Evolutionary conservation across 176 grass and related monocot species (phyloP).

Genomic region (Ensete glaucum): DNA sequence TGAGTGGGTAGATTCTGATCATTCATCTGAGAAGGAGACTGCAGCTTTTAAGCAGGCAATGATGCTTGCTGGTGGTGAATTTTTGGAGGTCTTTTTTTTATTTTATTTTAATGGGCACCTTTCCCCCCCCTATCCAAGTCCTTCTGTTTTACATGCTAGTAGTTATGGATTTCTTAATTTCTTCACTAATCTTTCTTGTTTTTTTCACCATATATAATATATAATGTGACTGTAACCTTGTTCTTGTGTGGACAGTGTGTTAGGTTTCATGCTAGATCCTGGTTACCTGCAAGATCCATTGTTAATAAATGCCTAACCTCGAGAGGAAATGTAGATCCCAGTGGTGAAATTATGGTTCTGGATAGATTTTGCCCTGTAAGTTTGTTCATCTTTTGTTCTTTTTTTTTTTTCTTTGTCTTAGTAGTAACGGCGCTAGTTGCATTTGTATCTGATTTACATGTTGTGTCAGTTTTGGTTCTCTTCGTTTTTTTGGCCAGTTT

Average conservation of each 20-base stretch:
- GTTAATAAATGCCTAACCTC: slow-evolving; percentile 62
- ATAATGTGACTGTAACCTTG: not conserved
- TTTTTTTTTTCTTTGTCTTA: not conserved
- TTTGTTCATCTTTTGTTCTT: not conserved
- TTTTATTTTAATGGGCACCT: no score
- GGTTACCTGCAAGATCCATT: slow-evolving; percentile 90
- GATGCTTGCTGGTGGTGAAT: slow-evolving; percentile 76
- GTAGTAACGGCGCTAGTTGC: not conserved
- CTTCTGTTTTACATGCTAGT: not conserved
- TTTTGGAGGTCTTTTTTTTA: slow-evolving; percentile 54
- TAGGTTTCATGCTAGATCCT: slow-evolving; percentile 72
- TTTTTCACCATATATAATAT: no score
- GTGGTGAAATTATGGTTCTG: slow-evolving; percentile 86
- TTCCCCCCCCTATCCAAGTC: not conserved
- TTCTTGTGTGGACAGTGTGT: slow-evolving; percentile 46
- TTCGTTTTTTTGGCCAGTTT: not conserved
- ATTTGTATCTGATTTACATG: not conserved
- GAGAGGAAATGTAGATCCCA: slow-evolving; percentile 65
- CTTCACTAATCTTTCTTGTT: not conserved
- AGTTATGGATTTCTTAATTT: not conserved
- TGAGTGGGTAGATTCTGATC: slow-evolving; percentile 86
- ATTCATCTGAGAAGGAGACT: slow-evolving; percentile 84
- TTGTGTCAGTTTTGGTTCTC: not conserved
- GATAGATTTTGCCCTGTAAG: slow-evolving; percentile 84
- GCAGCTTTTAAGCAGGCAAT: slow-evolving; percentile 77